Base-by-base conservation (phyloP, 352 stramenopile genomes). In the Pythium phragmiticola region DNA sequence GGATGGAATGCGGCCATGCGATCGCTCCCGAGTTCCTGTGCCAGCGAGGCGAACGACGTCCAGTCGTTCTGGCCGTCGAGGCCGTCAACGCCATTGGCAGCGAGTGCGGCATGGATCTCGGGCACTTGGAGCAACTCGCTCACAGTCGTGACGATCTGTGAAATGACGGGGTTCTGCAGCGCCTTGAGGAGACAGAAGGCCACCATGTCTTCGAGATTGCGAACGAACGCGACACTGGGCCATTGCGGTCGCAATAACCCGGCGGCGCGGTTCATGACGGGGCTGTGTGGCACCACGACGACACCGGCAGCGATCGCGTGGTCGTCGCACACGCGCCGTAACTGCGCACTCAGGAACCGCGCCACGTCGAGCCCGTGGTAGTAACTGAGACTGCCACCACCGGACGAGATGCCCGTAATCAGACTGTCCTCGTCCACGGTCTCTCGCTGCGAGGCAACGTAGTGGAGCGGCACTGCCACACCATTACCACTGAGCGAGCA, bases 331-430 rank as follows among this genome's bases (percentile, higher is more conserved):
- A 68, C 70, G 3, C 72, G 63, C n/a, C 60, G 65, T 9, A 88
- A 41, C 52, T 83, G 75, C 1, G 64, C 53, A 46, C 79, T 60
- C 8, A 88, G n/a, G 55, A 69, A 80, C 11, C 78, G 74, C 45
- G 77, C 82, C 17, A 88, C 36, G 26, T 90, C 79, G 2, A 88
- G 70, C 17, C 77, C 81, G 57, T 90, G 78, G 55, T 65, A 73
- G 46, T 79, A 68, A 34, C 61, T 52, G 2, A 78, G 21, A 11
- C 45, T 43, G 13, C 46, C 57, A n/a, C 39, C 13, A 46, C 26
- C 23, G 26, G n/a, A 21, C 19, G 57, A 11, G 39, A 69, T 65
- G 34, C 50, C 47, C 7, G 49, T 63, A 16, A 63, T 58, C 26
- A 61, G 11, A 26, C 7, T 60, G 41, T 66, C 67, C 36, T 54